Evolutionary conservation across 225 moss, liverwort and hornwort genomes (phyloP).

Genomic region (Pseudoscleropodium purum): DNA sequence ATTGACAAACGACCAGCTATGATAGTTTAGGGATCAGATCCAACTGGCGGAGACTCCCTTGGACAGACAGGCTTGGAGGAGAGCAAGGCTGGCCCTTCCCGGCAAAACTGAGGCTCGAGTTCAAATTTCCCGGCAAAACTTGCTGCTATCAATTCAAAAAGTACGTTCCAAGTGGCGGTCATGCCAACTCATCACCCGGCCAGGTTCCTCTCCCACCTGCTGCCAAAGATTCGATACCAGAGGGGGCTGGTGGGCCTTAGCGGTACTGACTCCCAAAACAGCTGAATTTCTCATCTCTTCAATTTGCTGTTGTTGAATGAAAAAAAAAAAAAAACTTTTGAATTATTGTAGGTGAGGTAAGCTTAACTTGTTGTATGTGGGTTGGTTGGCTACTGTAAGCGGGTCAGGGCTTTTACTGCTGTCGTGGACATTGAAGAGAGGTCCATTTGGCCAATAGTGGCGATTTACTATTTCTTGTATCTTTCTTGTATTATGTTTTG

Average conservation of each 20-base stretch:
- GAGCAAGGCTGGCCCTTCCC: constrained; percentile 14
- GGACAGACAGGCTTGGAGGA: neutral
- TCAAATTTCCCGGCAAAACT: constrained; percentile 47
- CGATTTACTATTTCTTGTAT: neutral
- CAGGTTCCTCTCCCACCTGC: neutral
- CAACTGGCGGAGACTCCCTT: neutral
- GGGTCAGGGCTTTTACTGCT: neutral
- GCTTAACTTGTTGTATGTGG: too few species aligned
- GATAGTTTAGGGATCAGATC: neutral
- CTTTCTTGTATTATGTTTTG: neutral
- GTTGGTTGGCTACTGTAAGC: neutral
- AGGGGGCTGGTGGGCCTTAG: neutral
- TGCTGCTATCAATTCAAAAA: constrained; percentile 1
- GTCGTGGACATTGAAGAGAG: neutral
- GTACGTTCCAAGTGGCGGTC: constrained; percentile 25
- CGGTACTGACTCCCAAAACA: too few species aligned
- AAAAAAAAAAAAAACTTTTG: neutral
- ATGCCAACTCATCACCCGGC: constrained; percentile 22
- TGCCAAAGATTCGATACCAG: neutral
- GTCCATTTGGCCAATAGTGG: neutral
- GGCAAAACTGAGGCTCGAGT: constrained; percentile 2
- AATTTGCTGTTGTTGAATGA: neutral
- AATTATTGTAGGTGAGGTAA: neutral
- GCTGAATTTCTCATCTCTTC: neutral
- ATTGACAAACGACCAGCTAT: neutral